Evolutionary conservation across 352 stramenopile genomes (phyloP).

Genomic region (Phytopythium cucurbitacearum): DNA sequence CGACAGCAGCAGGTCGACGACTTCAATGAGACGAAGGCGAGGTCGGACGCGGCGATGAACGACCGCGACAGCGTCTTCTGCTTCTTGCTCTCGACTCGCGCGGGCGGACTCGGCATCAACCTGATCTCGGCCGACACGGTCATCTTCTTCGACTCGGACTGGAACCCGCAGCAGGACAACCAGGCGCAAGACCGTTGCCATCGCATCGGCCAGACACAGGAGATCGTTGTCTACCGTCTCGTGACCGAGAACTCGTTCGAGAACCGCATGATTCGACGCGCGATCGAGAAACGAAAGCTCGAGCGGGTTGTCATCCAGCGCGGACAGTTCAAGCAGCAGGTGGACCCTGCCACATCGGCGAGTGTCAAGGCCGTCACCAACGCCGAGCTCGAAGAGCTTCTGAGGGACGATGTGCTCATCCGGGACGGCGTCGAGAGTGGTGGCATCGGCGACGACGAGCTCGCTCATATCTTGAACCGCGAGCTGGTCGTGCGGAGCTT

Average conservation of each 20-base stretch:
- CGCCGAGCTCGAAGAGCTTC: conserved; percentile 65
- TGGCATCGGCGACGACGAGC: conserved; percentile 61
- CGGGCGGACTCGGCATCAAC: conserved; percentile 97
- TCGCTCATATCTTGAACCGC: conserved; percentile 62
- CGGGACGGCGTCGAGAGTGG: conserved; percentile 69
- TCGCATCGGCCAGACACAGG: conserved; percentile 87
- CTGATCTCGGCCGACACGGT: conserved; percentile 96
- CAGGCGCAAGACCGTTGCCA: conserved; percentile 90
- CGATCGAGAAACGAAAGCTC: conserved; percentile 90
- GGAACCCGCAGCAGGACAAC: conserved; percentile 98
- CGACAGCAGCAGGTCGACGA: conserved; percentile 96
- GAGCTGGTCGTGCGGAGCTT: conserved; percentile 76
- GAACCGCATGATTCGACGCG: conserved; percentile 91
- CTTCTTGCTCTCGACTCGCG: conserved; percentile 85
- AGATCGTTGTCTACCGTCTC: conserved; percentile 91
- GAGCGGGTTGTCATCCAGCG: conserved; percentile 87
- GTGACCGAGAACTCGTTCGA: conserved; percentile 93
- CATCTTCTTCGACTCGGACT: conserved; percentile 98
- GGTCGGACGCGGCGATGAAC: conserved; percentile 7
- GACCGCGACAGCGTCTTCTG: conserved; percentile 65
- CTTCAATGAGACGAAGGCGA: conserved; percentile 87
- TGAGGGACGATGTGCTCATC: conserved; percentile 73
- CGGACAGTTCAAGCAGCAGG: conserved; percentile 69
- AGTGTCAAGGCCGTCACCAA: conserved; percentile 51
- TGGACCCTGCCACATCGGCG: conserved; percentile 15